Conservation (phyloP, 2,329 filamentous ascomycete species). For the Epichloe elymi region DNA sequence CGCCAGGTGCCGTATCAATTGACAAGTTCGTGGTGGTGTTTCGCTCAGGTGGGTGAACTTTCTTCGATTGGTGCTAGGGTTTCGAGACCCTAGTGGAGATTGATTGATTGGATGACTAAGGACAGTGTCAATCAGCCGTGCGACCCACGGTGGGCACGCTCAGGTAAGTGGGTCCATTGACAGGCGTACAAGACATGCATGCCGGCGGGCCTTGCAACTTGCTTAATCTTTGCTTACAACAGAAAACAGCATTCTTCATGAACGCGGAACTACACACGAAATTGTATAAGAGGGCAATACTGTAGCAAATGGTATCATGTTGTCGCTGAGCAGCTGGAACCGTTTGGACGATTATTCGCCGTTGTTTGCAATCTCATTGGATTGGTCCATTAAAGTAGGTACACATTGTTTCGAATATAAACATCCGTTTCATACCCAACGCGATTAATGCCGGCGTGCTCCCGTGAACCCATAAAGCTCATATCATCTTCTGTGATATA, state of each 20-base stretch:
- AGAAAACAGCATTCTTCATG: neutral
- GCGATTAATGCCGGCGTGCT: neutral
- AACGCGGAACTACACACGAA: too few relatives aligned
- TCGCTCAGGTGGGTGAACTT: constrained; percentile 11
- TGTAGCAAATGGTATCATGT: neutral
- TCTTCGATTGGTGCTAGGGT: constrained; percentile 17
- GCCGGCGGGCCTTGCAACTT: too few relatives aligned
- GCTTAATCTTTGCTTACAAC: too few relatives aligned
- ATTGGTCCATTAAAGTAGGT: neutral
- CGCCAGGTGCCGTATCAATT: constrained; percentile 13
- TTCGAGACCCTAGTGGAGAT: constrained; percentile 18
- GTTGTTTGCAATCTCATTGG: neutral
- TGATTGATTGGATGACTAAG: constrained; percentile 12
- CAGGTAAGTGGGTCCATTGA: neutral
- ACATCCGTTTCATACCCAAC: neutral
- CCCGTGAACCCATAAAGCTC: neutral
- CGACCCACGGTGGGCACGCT: neutral
- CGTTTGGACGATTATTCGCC: neutral
- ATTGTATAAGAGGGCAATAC: too few relatives aligned
- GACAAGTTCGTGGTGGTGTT: neutral
- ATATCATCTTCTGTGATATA: neutral
- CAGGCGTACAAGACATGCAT: too few relatives aligned
- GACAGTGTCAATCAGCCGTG: neutral
- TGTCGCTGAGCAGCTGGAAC: neutral
- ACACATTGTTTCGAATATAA: neutral